Conservation (phyloP, 2,329 filamentous ascomycete species). For the Ophiostoma pallidulum region DNA sequence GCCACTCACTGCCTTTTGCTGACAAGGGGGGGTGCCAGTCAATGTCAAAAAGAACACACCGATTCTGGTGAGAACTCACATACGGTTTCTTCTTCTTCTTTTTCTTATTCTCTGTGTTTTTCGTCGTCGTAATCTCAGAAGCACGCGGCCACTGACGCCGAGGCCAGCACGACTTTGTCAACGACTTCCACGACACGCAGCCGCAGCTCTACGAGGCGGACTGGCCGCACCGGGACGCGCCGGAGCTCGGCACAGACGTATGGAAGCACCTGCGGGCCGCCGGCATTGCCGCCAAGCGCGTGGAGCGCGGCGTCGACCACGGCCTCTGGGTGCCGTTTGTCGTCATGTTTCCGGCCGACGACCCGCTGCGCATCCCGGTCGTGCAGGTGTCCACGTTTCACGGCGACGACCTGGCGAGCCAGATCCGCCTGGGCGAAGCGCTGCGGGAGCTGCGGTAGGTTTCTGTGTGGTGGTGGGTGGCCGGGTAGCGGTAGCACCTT, state of each 20-base stretch:
- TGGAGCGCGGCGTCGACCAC: constrained; percentile 12
- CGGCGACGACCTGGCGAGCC: constrained; percentile 3
- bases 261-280: constrained; percentile 2
- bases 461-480: no score
- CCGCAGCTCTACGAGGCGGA: constrained; percentile 5
- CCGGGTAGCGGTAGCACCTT: no score
- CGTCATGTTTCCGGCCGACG: constrained; percentile 6
- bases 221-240: constrained; percentile 9
- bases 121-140: no score
- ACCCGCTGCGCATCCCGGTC: background rate
- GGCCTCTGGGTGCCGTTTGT: constrained; percentile 11
- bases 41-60: constrained; percentile 5
- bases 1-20: background rate
- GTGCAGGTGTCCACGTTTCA: constrained; percentile 8
- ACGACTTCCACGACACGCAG: constrained; percentile 9
- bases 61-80: background rate
- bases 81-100: no score
- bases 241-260: constrained; percentile 2
- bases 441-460: background rate
- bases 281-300: constrained; percentile 2
- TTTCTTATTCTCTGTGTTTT: no score
- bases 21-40: background rate
- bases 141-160: no score
- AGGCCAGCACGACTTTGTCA: constrained; percentile 11
- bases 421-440: constrained; percentile 1